Conservation (phyloP, 2,329 filamentous ascomycete genomes). For the Aureobasidium sp. region DNA sequence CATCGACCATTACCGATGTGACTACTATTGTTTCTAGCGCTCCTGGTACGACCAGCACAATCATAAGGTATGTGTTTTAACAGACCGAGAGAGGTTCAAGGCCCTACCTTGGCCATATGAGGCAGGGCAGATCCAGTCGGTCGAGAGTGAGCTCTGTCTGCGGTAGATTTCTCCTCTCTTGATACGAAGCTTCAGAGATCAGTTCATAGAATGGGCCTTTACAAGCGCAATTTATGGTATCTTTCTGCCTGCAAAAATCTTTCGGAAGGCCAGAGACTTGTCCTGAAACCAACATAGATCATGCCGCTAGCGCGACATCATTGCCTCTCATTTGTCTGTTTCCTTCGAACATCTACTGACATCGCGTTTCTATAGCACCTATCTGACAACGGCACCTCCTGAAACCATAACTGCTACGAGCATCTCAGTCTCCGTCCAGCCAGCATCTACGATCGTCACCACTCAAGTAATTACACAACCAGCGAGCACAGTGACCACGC, state of each 20-base stretch:
- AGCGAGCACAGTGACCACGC: not conserved
- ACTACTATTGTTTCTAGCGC: not conserved
- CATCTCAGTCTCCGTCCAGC: not conserved
- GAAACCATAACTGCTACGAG: not conserved
- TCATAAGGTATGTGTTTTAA: not conserved
- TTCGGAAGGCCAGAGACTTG: not conserved
- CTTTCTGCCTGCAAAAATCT: not conserved
- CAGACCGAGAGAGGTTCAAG: not conserved
- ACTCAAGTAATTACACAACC: not conserved
- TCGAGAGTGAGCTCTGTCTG: too few relatives aligned
- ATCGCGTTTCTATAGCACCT: not conserved
- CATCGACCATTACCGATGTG: not conserved
- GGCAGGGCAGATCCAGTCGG: too few relatives aligned
- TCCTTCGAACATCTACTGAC: not conserved
- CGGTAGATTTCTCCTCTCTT: too few relatives aligned
- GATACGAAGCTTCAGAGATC: too few relatives aligned
- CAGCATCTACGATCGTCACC: not conserved
- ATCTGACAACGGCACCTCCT: not conserved
- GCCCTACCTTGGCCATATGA: not conserved
- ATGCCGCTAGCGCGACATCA: not conserved
- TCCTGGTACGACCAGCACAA: slow-evolving; percentile 1
- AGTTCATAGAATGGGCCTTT: too few relatives aligned
- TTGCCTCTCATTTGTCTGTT: too few relatives aligned
- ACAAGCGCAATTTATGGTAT: not conserved
- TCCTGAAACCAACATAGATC: not conserved